phyloP scores from a whole-genome alignment of 23 red algal genomes.

The Gracilariopsis chorda region DNA sequence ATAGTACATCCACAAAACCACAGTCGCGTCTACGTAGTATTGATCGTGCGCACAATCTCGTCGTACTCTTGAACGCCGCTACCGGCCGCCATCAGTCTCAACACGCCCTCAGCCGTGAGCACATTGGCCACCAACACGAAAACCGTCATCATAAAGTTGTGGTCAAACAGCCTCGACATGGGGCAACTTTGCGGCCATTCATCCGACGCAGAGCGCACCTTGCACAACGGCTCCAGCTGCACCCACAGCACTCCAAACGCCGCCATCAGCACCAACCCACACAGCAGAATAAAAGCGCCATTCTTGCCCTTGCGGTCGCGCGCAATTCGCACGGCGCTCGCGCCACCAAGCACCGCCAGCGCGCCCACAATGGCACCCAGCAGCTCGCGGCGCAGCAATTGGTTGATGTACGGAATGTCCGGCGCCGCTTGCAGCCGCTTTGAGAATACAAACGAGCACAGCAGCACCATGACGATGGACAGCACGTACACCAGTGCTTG shows the following conservation, averaged over 20 bases:
- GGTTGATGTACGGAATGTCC: constrained; percentile 54
- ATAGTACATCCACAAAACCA: no score
- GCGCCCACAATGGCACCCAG: constrained; percentile 58
- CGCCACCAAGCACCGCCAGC: constrained; percentile 17
- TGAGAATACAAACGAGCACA: constrained; percentile 18
- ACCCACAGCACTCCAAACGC: constrained; percentile 57
- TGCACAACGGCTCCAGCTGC: constrained; percentile 53
- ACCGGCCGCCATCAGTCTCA: constrained; percentile 92
- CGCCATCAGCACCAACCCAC: constrained; percentile 53
- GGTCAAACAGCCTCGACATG: constrained; percentile 71
- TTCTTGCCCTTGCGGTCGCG: constrained; percentile 70
- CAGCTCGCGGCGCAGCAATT: constrained; percentile 14
- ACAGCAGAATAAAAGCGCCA: constrained; percentile 76
- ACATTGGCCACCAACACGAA: constrained; percentile 72
- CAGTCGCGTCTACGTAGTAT: constrained; percentile 43
- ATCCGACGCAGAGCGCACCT: background rate
- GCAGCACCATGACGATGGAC: constrained; percentile 1
- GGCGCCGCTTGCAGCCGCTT: background rate
- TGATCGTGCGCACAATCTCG: constrained; percentile 63
- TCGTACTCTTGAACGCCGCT: constrained; percentile 73
- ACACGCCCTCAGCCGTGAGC: constrained; percentile 77
- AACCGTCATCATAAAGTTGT: constrained; percentile 78
- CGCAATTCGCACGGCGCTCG: constrained; percentile 57
- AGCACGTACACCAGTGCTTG: constrained; percentile 20
- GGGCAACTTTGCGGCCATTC: constrained; percentile 65